Evolutionary conservation across 1,284 basidiomycete genomes (phyloP).

Genomic region (Ceratobasidium theobromae): DNA sequence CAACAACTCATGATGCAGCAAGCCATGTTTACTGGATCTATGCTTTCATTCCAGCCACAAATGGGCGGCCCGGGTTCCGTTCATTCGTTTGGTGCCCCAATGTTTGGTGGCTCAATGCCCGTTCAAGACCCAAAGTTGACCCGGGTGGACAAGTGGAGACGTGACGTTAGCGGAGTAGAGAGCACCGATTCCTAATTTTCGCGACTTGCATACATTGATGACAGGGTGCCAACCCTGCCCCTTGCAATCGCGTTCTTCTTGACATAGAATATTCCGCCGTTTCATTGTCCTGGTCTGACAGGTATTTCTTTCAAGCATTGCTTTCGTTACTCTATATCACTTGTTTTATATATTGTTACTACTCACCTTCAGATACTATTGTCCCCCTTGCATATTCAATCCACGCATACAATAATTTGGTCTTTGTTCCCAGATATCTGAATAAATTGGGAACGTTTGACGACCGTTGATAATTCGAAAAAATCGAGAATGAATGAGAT

Average conservation of each 20-base stretch:
- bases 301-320: not conserved
- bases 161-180: constrained; percentile 51
- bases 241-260: not conserved
- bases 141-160: constrained; percentile 75
- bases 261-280: constrained; percentile 3
- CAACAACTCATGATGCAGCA: constrained; percentile 74
- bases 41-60: constrained; percentile 40
- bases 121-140: constrained; percentile 35
- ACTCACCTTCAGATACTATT: not conserved
- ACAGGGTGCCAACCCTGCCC: not conserved
- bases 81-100: constrained; percentile 24
- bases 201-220: not conserved
- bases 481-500: too few relatives aligned
- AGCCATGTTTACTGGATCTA: constrained; percentile 64
- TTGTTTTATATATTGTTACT: not conserved
- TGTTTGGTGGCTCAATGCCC: constrained; percentile 1
- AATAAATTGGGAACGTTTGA: not conserved
- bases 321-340: not conserved
- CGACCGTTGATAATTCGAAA: not conserved
- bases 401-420: not conserved
- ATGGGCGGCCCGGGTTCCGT: constrained; percentile 26
- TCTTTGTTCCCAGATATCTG: not conserved
- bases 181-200: constrained; percentile 9
- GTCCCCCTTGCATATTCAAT: not conserved
- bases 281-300: not conserved